Conservation (phyloP, 805 yeast species). For the Starmerella bacillaris region DNA sequence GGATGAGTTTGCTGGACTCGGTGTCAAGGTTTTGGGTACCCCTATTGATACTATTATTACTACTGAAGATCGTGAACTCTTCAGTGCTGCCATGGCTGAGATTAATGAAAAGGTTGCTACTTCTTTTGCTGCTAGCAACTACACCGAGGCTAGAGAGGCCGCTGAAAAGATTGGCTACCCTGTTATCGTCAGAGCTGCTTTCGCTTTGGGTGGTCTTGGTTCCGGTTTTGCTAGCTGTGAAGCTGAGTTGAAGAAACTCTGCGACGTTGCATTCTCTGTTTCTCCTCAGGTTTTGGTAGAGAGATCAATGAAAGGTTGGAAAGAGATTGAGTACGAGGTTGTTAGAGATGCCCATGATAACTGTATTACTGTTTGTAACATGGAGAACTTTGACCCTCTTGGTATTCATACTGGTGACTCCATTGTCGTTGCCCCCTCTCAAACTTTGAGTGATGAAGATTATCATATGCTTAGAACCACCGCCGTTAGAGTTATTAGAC, state of each 20-base stretch:
- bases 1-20: constrained; percentile 82
- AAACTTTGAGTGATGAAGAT: constrained; percentile 89
- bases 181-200: constrained; percentile 92
- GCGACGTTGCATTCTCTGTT: constrained; percentile 82
- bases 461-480: constrained; percentile 96
- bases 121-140: constrained; percentile 65
- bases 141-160: constrained; percentile 69
- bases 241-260: constrained; percentile 59
- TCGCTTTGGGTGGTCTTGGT: constrained; percentile 93
- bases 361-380: constrained; percentile 97
- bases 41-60: constrained; percentile 90
- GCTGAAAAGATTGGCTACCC: constrained; percentile 84
- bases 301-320: constrained; percentile 97
- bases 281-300: constrained; percentile 94
- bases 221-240: constrained; percentile 92
- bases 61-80: constrained; percentile 94
- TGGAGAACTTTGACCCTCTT: constrained; percentile 97
- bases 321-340: constrained; percentile 95
- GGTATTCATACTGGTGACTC: constrained; percentile 99
- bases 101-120: constrained; percentile 90
- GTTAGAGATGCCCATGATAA: constrained; percentile 94
- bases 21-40: constrained; percentile 92
- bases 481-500: constrained; percentile 92
- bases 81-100: constrained; percentile 86
- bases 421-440: constrained; percentile 96